Evolutionary conservation across 768 basidiomycete genomes (phyloP).

Genomic region (Suillus plorans): DNA sequence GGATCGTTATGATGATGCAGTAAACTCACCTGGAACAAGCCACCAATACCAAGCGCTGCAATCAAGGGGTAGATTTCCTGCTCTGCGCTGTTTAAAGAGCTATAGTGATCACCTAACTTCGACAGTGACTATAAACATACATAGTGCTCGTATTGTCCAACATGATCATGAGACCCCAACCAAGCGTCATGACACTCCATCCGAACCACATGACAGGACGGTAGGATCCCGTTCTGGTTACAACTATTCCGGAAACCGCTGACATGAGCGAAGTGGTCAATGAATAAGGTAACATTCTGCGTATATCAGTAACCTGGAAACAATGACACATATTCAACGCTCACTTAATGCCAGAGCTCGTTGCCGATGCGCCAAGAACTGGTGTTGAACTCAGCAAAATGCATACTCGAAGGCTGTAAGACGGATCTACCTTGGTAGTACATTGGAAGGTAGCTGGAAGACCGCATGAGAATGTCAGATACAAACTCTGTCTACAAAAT

Average conservation of each 20-base stretch:
- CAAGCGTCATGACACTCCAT: constrained; percentile 30
- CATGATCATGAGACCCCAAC: constrained; percentile 38
- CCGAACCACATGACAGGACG: constrained; percentile 33
- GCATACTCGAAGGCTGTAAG: not conserved
- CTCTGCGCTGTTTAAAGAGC: constrained; percentile 20
- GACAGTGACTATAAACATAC: constrained; percentile 17
- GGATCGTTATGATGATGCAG: not conserved
- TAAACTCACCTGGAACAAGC: constrained; percentile 30
- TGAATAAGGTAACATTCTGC: constrained; percentile 37
- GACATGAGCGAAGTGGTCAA: constrained; percentile 25
- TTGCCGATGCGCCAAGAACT: constrained; percentile 39
- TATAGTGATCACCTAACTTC: not conserved
- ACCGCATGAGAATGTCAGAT: constrained; percentile 5
- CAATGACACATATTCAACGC: not conserved
- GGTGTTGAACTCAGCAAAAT: not conserved
- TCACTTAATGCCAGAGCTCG: constrained; percentile 31
- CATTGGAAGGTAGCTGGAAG: constrained; percentile 36
- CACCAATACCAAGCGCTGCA: constrained; percentile 33
- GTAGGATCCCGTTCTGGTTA: constrained; percentile 28
- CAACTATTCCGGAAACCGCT: constrained; percentile 24
- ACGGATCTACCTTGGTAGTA: constrained; percentile 35
- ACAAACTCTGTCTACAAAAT: not conserved
- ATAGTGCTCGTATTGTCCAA: constrained; percentile 30
- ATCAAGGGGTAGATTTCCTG: constrained; percentile 35
- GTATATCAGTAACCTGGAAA: not conserved